Conservation (phyloP, 768 basidiomycete species). For the Termitomyces heimii region DNA sequence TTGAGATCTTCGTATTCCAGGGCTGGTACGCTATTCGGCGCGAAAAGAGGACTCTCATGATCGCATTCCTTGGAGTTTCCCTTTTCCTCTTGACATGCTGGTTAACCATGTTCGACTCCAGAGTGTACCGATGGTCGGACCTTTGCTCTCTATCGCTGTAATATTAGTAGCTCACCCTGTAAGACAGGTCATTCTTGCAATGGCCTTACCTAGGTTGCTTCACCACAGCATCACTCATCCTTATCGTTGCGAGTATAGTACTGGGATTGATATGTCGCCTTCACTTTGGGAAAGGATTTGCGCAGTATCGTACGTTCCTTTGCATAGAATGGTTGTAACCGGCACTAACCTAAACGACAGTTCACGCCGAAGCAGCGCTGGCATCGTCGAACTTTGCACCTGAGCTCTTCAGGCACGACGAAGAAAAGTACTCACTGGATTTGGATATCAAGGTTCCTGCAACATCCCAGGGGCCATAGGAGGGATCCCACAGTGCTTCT, state of each 20-base stretch:
- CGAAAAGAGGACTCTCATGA: slow-evolving; percentile 37
- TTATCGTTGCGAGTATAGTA: slow-evolving; percentile 33
- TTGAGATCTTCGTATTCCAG: slow-evolving; percentile 19
- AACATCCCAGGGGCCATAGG: neutral
- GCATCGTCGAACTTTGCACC: slow-evolving; percentile 31
- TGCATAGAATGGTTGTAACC: neutral
- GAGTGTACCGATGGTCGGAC: slow-evolving; percentile 37
- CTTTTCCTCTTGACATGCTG: slow-evolving; percentile 30
- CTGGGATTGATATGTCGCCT: slow-evolving; percentile 43
- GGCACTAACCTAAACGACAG: slow-evolving; percentile 17
- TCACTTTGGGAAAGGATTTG: slow-evolving; percentile 51
- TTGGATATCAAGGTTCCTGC: slow-evolving; percentile 6
- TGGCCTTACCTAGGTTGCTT: slow-evolving; percentile 46
- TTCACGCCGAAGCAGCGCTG: slow-evolving; percentile 33
- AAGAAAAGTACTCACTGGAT: slow-evolving; percentile 12
- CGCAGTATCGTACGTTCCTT: slow-evolving; percentile 43
- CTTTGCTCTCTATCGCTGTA: neutral
- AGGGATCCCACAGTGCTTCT: neutral
- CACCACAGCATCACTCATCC: slow-evolving; percentile 36
- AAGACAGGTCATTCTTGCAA: slow-evolving; percentile 35
- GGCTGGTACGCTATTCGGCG: slow-evolving; percentile 49
- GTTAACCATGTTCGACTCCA: slow-evolving; percentile 41
- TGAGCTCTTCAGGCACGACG: slow-evolving; percentile 31
- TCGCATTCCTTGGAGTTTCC: slow-evolving; percentile 35
- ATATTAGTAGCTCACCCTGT: neutral